phyloP scores from a whole-genome alignment of 352 stramenopile genomes.

The Phytophthora cajani region DNA sequence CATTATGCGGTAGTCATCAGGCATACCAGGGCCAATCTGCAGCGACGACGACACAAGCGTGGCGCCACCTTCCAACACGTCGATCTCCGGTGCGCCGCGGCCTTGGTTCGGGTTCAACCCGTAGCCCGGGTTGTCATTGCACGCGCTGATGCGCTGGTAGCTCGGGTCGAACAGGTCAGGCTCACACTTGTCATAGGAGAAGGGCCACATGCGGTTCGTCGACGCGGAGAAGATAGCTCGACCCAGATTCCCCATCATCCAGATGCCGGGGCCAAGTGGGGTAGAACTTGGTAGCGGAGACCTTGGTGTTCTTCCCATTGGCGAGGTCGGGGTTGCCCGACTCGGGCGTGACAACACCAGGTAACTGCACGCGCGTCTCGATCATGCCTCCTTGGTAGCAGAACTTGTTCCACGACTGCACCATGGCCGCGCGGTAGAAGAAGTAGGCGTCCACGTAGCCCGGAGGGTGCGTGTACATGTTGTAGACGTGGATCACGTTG shows the following conservation, averaged over 20 bases:
- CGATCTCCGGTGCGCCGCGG: constrained; percentile 93
- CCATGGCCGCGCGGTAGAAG: constrained; percentile 76
- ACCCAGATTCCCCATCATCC: constrained; percentile 94
- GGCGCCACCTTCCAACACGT: constrained; percentile 92
- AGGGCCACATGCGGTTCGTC: constrained; percentile 94
- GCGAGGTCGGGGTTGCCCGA: constrained; percentile 55
- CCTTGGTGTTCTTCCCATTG: constrained; percentile 27
- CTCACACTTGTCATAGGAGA: constrained; percentile 92
- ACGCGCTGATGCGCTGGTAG: constrained; percentile 75
- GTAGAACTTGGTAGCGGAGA: constrained; percentile 67
- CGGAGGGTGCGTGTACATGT: constrained; percentile 56
- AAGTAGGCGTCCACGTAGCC: constrained; percentile 47
- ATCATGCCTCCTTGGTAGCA: constrained; percentile 94
- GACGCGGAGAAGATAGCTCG: constrained; percentile 91
- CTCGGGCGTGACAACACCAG: constrained; percentile 65
- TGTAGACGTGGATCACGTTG: constrained; percentile 53
- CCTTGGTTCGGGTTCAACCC: constrained; percentile 85
- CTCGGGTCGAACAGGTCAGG: constrained; percentile 38
- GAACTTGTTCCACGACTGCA: constrained; percentile 96
- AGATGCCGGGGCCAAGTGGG: constrained; percentile 92
- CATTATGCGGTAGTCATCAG: constrained; percentile 54
- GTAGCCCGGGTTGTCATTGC: constrained; percentile 89
- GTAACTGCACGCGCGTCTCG: constrained; percentile 88
- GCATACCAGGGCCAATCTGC: constrained; percentile 84
- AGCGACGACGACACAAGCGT: constrained; percentile 88